phyloP scores from a whole-genome alignment of 2,329 filamentous ascomycete genomes.

The Claviceps pazoutovae region DNA sequence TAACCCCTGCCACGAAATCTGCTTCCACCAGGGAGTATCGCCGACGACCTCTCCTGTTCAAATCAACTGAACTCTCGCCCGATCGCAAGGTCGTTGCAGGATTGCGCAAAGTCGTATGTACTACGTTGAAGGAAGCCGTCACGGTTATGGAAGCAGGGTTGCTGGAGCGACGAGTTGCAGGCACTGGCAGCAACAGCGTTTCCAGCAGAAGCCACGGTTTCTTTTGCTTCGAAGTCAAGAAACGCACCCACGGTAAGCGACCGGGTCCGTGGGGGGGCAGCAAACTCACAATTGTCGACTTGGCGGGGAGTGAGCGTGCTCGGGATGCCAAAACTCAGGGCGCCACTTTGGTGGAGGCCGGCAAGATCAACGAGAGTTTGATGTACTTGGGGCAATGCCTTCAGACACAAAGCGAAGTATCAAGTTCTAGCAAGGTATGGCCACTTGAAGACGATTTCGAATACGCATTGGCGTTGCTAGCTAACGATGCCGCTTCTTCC shows the following conservation, averaged over 20 bases:
- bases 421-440: slow-evolving; percentile 56
- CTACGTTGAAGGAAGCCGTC: slow-evolving; percentile 67
- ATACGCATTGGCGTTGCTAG: background rate
- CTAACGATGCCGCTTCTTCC: background rate
- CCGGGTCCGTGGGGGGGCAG: slow-evolving; percentile 57
- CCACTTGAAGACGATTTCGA: background rate
- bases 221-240: slow-evolving; percentile 91
- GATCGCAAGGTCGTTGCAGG: slow-evolving; percentile 94
- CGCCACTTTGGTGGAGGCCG: slow-evolving; percentile 82
- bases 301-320: slow-evolving; percentile 87
- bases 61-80: slow-evolving; percentile 72
- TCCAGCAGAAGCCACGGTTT: slow-evolving; percentile 91
- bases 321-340: slow-evolving; percentile 89
- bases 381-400: slow-evolving; percentile 98
- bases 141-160: slow-evolving; percentile 83
- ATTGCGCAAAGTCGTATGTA: slow-evolving; percentile 78
- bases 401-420: slow-evolving; percentile 79
- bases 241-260: slow-evolving; percentile 37
- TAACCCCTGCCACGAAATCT: slow-evolving; percentile 49
- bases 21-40: slow-evolving; percentile 54
- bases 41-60: slow-evolving; percentile 79
- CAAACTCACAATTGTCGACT: slow-evolving; percentile 75
- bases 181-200: slow-evolving; percentile 84
- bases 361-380: slow-evolving; percentile 95
- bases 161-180: slow-evolving; percentile 73